Base-by-base conservation (phyloP, 176 grass and related monocot species). In the Thalia dealbata region DNA sequence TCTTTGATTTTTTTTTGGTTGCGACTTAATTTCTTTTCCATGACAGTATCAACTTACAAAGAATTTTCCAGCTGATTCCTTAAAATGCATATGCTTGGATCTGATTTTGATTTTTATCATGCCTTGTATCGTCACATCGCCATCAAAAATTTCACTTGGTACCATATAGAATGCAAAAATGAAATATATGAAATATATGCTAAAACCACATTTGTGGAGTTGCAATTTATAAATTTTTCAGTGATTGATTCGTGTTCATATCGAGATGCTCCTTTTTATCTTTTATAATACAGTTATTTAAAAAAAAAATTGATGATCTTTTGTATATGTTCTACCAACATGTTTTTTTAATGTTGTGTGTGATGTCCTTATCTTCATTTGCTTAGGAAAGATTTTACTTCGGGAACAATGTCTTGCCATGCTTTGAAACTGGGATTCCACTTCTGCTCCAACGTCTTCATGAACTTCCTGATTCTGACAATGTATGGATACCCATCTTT, bases 401-500 rank as follows among this genome's bases (percentile, higher is more conserved):
- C 85, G 85, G 90, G 64, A 90, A 99, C 69, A 75, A 86, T 56
- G 88, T 97, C 60, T 92, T 97, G 35, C 95, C 90, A 61, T 97
- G 90, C 84, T 99, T 99, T 78, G 95, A 93, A 82, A 93, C 86
- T 86, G 95, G 89, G 15, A 86, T 99, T 35, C 95, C 95, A 44
- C 80, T 99, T 75, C 61, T 99, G 26, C 84, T 90, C 75, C 78
- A 67, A 70, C 84, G 83, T 73, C 83, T 99, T 75, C 90, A 81
- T 56, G 75, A 91, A 43, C 76, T 99, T 73, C 90, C 95, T 64
- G 85, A 99, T 78, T 87, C 95, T 42, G 71, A 99, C 67, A 99
- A 99, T 81, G 95, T 99, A 50, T 77, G 46, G 30, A 14, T 14
- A 22, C 15, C 15, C 2, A 22, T 41, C 63, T 72, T 30, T 32